Conservation (phyloP, 768 basidiomycete genomes). For the Agrocybe praecox region DNA sequence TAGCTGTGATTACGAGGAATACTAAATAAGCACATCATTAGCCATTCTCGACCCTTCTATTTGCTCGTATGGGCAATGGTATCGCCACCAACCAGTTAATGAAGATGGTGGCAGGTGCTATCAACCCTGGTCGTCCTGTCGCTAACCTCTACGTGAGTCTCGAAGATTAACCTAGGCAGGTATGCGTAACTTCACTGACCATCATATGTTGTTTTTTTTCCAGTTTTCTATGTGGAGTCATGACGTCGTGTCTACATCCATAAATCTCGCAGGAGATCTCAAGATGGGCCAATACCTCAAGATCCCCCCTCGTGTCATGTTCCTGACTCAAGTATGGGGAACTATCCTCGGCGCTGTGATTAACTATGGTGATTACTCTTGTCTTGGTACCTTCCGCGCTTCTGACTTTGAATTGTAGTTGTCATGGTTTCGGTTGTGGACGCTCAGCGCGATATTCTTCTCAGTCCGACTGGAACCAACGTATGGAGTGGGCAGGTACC, state of each 20-base stretch:
- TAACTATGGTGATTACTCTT: slow-evolving; percentile 34
- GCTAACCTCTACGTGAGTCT: slow-evolving; percentile 65
- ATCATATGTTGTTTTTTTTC: background rate
- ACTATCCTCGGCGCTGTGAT: slow-evolving; percentile 55
- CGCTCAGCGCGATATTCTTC: slow-evolving; percentile 54
- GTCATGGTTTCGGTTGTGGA: slow-evolving; percentile 61
- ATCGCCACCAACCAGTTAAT: slow-evolving; percentile 62
- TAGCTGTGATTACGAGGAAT: background rate
- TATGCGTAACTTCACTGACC: background rate
- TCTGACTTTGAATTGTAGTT: slow-evolving; percentile 28
- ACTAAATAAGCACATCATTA: slow-evolving; percentile 13
- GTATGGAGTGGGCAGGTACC: slow-evolving; percentile 60
- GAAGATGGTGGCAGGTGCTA: slow-evolving; percentile 64
- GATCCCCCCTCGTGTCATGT: slow-evolving; percentile 68
- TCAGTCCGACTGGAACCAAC: slow-evolving; percentile 56
- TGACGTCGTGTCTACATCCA: slow-evolving; percentile 57
- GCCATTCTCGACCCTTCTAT: slow-evolving; percentile 60
- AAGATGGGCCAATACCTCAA: slow-evolving; percentile 77
- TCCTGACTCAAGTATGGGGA: slow-evolving; percentile 67
- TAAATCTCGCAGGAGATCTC: slow-evolving; percentile 56
- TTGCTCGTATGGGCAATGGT: slow-evolving; percentile 62
- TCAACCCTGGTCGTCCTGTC: slow-evolving; percentile 65
- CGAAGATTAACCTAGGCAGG: background rate
- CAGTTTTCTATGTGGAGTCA: slow-evolving; percentile 74
- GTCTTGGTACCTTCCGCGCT: background rate